Evolutionary conservation across 768 basidiomycete species (phyloP), one percentile per base, ranked within the genome.

Genomic region (Mycena indigotica): DNA sequence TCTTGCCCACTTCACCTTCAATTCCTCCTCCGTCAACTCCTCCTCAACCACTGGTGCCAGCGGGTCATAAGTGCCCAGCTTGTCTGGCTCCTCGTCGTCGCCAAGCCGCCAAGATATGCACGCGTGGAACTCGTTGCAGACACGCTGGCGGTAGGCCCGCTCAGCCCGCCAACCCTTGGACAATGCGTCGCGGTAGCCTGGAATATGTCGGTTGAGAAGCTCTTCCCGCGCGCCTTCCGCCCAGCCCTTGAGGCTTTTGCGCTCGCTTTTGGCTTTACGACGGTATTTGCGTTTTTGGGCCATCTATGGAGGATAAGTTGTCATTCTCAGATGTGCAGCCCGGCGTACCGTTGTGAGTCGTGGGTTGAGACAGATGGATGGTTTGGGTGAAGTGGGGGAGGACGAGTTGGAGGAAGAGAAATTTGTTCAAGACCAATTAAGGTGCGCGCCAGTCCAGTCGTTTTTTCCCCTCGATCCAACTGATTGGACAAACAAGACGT

Each of bases 101-200:
- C 32, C 46, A 8, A 50, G 1, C 2, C 24, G 29, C 55, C 55
- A 56, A 4, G 45, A 44, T 3, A 56, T 21, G 2, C 48, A 21
- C 21, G 29, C 55, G 25, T 56, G 46, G 23, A 39, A 56, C 21
- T 56, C 55, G 19, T 56, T 56, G n/a, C 55, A 56, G 24, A 56
- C 32, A 5, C 38, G 26, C 15, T 50, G 55, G 3, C 46, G 25
- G 35, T 49, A 56, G n/a, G 29, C 46, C 2, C 55, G 30, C 29
- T 56, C 55, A 1, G n/a, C 10, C 5, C 29, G 13, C 55, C 55
- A 56, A 2, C 55, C 55, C 4, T 21, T 4, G 16, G 32, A 45
- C 16, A 21, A 48, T n/a, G 30, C 55, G 1, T 28, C 5, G 4
- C 35, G 16, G n/a, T 50, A 56, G 4, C 5, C 23, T 12, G 32